Base-by-base conservation (phyloP, 202 grass and related monocot species). In the Musa balbisiana region DNA sequence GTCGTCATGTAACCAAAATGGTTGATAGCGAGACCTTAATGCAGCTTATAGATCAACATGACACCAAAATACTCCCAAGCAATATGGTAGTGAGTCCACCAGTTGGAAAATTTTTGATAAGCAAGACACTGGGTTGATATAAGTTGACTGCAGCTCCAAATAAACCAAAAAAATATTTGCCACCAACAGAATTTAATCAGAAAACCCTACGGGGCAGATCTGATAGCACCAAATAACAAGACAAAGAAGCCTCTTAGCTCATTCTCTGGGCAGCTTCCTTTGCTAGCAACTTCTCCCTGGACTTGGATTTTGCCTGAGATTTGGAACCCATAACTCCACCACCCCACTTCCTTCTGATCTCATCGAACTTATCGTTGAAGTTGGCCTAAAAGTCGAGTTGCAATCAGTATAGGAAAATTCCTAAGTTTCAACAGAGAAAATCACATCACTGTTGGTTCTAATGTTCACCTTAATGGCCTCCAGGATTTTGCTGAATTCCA, bases 261-360 rank as follows among this genome's bases (percentile, higher is more conserved):
- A 60, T 60, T 19, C 56, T 60, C 56, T 60, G 56, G 56, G 56
- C 56, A 60, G 56, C 56, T 60, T 60, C 56, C 16, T 60, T 60
- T 16, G 56, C 56, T 19, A 60, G 19, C 3, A 60, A 16, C 16
- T 60, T 60, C 16, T 60, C 17, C 16, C 1, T 60, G 8, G 56
- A 16, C 56, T 60, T 60, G 0, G 19, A n/a, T 60, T 60, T 60
- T 60, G 56, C 56, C 56, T 60, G 56, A 9, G 56, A 60, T 20
- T 60, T 60, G 14, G 56, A 60, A 20, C 56, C 56, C 56, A 60
- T 60, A 1, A 60, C n/a, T 9, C 56, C 56, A 60, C 56, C 56
- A 20, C 56, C 56, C 56, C 56, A 60, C 56, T 60, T 60, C n/a
- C 17, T 60, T 19, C 56, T 60, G 14, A 60, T 9, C 56, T 60